Base-by-base conservation (phyloP, 2,329 filamentous ascomycete species). In the Coniochaeta prunicola region DNA sequence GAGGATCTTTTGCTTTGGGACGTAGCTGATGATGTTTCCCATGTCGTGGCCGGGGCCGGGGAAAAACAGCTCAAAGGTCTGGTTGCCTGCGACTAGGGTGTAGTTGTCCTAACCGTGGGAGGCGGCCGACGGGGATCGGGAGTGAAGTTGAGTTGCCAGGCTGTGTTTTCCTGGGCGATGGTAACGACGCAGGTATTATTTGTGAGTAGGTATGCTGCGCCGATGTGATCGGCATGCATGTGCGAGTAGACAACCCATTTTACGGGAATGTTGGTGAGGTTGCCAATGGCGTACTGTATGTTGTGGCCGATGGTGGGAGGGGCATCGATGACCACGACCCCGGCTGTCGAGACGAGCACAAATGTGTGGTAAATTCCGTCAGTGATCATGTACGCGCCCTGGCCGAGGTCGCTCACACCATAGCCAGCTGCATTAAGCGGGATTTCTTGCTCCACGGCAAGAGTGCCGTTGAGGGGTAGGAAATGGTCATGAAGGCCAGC, bases 311-410 rank as follows among this genome's bases (percentile, higher is more conserved):
- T 60, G 24, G 59, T 58, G 4, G 56, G 59, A 26, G 59, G 59
- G n/a, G 59, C 59, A 36, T 60, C 59, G 30, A 60, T 56, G 21
- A 60, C 59, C 7, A 60, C 30, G 4, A 60, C 59, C 5, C 59
- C 59, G 24, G 21, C 33, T 4, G 59, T 58, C 24, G 59, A 60
- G 26, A 60, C 56, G 10, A 60, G 24, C 12, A 60, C 33, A 17
- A 60, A 36, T 19, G 45, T 55, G 21, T 60, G 45, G 30, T 60
- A 60, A 15, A 33, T 36, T n/a, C 50, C 50, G n/a, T 60, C 59
- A 9, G 59, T 60, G 56, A 60, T 36, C 59, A 60, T 60, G 56
- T 60, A 60, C 28, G 59, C 59, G 19, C 59, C 59, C 7, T 45
- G 12, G 21, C 59, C 59, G 15, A 60, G 40, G 55, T 53, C 15